Base-by-base conservation (phyloP, 1,139 yeast genomes). In the Yamadazyma epiphylla region DNA sequence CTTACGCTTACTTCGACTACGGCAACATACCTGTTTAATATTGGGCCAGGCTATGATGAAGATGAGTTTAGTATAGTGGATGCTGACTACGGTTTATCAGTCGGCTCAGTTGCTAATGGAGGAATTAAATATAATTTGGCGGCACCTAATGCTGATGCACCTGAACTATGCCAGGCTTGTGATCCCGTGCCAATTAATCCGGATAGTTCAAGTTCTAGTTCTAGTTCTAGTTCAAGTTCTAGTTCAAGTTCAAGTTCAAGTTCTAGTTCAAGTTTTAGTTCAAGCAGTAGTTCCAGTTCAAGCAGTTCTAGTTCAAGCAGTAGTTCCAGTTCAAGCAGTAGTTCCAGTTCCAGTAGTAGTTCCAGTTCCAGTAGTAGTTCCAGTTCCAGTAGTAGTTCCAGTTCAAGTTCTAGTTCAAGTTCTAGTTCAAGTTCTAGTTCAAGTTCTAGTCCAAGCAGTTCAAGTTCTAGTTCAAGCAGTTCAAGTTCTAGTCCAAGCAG, bases 1-100 rank as follows among this genome's bases (percentile, higher is more conserved):
- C 12, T 24, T 7, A 19, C 20, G 10, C 2, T 28, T 10, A 16
- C 14, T 4, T 37, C 48, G 4, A 60, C 58, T 29, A 29, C 25
- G 16, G 24, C 31, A 14, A 24, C 37, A 2, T 49, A 42, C 15
- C 31, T 33, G 1, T 51, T 51, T 30, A 25, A 41, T 17, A 53
- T 55, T 30, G 60, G 60, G 35, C 32, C 35, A 15, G 49, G 48
- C 6, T 40, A 41, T 30, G 42, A 34, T 25, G 38, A 40, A 10
- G 28, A 33, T 6, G 29, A 30, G 15, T 36, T 49, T 26, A 20
- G 26, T 6, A 32, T 40, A 17, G 47, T 45, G 3, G 12, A 12
- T 8, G 24, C 12, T 17, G 29, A 44, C 5, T 38, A 41, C 30
- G 40, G 45, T 24, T 21, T 25, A 12, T 5, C 11, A 3, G 19